Conservation (phyloP, 345 rosid genomes). For the Gossypium thurberi region DNA sequence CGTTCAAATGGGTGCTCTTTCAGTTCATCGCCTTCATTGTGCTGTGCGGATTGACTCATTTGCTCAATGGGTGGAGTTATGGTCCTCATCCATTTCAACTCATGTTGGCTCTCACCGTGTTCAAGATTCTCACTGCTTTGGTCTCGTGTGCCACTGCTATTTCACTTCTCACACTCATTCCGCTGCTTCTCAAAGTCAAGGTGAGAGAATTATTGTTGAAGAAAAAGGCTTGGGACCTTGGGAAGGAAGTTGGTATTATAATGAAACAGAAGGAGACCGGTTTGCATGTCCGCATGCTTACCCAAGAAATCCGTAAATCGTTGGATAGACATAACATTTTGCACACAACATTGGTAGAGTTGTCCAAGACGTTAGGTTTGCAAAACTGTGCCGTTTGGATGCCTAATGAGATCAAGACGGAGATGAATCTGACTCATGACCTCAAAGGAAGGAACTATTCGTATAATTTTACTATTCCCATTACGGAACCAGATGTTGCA, state of each 20-base stretch:
- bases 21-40: conserved; percentile 97
- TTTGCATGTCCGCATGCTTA: conserved; percentile 86
- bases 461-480: conserved; percentile 39
- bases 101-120: conserved; percentile 82
- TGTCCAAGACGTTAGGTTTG: conserved; percentile 75
- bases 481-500: conserved; percentile 60
- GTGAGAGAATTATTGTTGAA: conserved; percentile 88
- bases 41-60: conserved; percentile 93
- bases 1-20: conserved; percentile 95
- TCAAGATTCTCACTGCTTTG: conserved; percentile 86
- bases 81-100: conserved; percentile 75
- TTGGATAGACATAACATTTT: conserved; percentile 81
- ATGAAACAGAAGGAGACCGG: conserved; percentile 84
- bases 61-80: conserved; percentile 91
- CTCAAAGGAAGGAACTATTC: conserved; percentile 43
- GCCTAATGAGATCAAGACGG: conserved; percentile 54
- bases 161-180: conserved; percentile 80
- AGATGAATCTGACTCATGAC: conserved; percentile 74
- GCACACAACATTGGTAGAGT: conserved; percentile 83
- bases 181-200: conserved; percentile 87
- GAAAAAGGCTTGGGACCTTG: conserved; percentile 87
- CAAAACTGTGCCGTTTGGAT: conserved; percentile 97
- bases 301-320: conserved; percentile 87
- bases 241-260: conserved; percentile 84
- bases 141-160: conserved; percentile 96